Evolutionary conservation across 75 land plant species (phyloP).

Genomic region (Adiantum capillusveneris): DNA sequence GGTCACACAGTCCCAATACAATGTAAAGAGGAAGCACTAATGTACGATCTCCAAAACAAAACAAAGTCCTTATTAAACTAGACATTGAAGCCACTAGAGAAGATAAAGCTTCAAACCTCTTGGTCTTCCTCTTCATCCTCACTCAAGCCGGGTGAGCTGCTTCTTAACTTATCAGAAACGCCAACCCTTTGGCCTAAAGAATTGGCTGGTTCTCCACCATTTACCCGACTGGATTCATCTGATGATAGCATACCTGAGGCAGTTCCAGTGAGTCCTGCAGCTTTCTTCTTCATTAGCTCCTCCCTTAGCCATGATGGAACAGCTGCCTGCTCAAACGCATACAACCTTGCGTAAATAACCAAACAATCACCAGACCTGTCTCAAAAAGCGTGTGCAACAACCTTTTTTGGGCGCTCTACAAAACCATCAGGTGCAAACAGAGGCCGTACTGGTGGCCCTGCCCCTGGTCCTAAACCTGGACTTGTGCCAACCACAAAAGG

Average conservation of each 20-base stretch:
- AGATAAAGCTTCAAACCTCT: constrained; percentile 39
- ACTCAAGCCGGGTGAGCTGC: constrained; percentile 55
- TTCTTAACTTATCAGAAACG: constrained; percentile 55
- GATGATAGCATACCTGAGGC: constrained; percentile 20
- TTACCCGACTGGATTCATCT: constrained; percentile 33
- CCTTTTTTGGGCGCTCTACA: constrained; percentile 92
- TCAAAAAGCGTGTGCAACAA: not conserved
- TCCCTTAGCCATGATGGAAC: constrained; percentile 98
- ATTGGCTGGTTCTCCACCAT: constrained; percentile 38
- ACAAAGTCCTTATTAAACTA: too few species aligned
- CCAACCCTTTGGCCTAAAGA: constrained; percentile 38
- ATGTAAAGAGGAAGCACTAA: too few species aligned
- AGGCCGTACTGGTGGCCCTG: constrained; percentile 35
- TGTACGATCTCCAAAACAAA: too few species aligned
- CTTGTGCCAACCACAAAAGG: constrained; percentile 41
- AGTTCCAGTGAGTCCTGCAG: constrained; percentile 38
- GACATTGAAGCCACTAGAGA: too few species aligned
- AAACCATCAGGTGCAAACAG: constrained; percentile 50
- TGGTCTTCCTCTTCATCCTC: constrained; percentile 86
- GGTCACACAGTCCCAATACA: too few species aligned
- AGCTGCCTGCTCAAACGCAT: constrained; percentile 55
- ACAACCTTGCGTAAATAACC: too few species aligned
- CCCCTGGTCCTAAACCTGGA: constrained; percentile 40
- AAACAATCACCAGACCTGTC: not conserved
- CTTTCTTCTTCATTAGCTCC: constrained; percentile 86